Evolutionary conservation across 495 filamentous ascomycete species (phyloP).

Genomic region (Penicillium simplicissimum): DNA sequence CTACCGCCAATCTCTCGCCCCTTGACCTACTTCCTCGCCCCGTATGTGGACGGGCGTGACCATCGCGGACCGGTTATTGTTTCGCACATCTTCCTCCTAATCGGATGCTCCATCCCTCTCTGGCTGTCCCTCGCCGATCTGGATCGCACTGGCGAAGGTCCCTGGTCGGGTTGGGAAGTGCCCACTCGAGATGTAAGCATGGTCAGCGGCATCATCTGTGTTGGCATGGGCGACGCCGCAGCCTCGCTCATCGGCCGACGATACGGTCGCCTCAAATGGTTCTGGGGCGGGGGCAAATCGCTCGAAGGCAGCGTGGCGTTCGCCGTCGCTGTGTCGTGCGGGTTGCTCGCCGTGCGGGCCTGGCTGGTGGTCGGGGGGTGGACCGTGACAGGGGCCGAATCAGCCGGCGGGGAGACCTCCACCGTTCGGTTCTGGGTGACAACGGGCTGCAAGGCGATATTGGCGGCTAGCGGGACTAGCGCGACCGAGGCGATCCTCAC

Average conservation of each 20-base stretch:
- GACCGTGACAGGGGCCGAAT: slow-evolving; percentile 42
- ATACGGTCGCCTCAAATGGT: slow-evolving; percentile 86
- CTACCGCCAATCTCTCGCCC: slow-evolving; percentile 83
- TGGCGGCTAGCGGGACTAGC: slow-evolving; percentile 79
- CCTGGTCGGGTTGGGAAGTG: slow-evolving; percentile 72
- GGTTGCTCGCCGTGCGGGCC: slow-evolving; percentile 65
- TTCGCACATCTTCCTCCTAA: slow-evolving; percentile 90
- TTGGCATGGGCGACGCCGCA: slow-evolving; percentile 93
- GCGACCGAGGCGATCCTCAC: slow-evolving; percentile 94
- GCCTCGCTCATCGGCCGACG: slow-evolving; percentile 90
- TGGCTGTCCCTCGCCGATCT: slow-evolving; percentile 83
- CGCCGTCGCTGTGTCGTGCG: slow-evolving; percentile 71
- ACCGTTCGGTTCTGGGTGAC: slow-evolving; percentile 35
- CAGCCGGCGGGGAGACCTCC: slow-evolving; percentile 15
- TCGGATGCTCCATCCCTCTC: slow-evolving; percentile 92
- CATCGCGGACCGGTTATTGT: slow-evolving; percentile 92
- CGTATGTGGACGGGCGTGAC: slow-evolving; percentile 93
- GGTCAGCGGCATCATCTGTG: slow-evolving; percentile 87
- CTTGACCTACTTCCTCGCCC: slow-evolving; percentile 80
- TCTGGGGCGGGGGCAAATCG: slow-evolving; percentile 95
- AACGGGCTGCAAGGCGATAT: slow-evolving; percentile 56
- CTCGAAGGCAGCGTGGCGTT: slow-evolving; percentile 90
- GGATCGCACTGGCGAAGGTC: slow-evolving; percentile 49
- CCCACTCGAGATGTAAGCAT: slow-evolving; percentile 73
- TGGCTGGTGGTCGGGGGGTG: slow-evolving; percentile 80